Base-by-base conservation (phyloP, 768 basidiomycete genomes). In the Pholiota microspora region DNA sequence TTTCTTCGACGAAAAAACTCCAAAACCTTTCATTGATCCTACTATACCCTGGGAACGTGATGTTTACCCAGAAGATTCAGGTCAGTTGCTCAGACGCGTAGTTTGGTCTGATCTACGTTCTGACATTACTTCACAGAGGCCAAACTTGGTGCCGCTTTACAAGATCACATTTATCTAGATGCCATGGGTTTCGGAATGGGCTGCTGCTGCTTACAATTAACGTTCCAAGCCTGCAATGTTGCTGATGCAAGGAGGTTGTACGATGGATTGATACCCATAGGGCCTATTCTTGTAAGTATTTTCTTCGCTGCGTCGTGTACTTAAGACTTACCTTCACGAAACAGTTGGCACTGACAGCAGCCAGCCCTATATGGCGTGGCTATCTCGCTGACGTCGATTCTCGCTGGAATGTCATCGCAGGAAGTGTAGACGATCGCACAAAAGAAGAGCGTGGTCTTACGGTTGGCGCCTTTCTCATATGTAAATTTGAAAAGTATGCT, bases 141-240 rank as follows among this genome's bases (percentile, higher is more conserved):
- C 0, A 91, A 86, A 71, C 79, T 85, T 58, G 94, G 95, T 2
- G 93, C 94, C 4, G 94, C 95, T 13, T 78, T 92, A 31, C 75
- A 78, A 28, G 86, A 96, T 67, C 95, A 98, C 69, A 92, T 99
- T 59, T 98, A 98, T 68, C 82, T 98, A 77, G 97, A 99, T 69
- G 95, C 97, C 7, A 98, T 98, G 97, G 96, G 95, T 25, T 99
- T 99, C 69, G 97, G 97, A 45, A 99, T 98, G 97, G 97, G 97
- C 5, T 98, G 96, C 62, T 96, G 93, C 64, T 98, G 97, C 70
- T 77, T 99, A 49, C 97, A 99, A 65, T 79, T 98, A 57, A 99
- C 97, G 12, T 98, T 98, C 74, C 97, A 99, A 71, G 89, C 94
- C 2, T 97, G 93, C 71, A 94, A 93, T 73, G 85, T 99, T 24